Percentiles rank a stretch among this genome's conserved stretches.
Conservation (phyloP, 345 rosid species). For the Eutrema japonicum region DNA sequence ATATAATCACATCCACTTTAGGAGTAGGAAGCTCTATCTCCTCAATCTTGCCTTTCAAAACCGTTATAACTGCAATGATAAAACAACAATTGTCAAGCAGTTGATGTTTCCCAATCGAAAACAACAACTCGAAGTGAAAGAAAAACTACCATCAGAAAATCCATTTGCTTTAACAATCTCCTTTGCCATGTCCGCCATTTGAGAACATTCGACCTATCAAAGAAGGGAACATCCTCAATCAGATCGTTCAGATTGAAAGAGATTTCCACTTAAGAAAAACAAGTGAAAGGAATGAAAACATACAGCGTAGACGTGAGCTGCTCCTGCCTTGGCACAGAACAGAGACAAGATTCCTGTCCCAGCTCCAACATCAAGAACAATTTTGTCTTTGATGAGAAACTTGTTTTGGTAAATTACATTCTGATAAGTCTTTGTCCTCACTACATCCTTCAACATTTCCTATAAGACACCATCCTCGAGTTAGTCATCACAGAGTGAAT, state of each 20-base stretch:
- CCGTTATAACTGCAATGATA: conserved; percentile 70
- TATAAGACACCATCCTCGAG: conserved; percentile 42
- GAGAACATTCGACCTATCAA: conserved; percentile 86
- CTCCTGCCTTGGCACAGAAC: conserved; percentile 98
- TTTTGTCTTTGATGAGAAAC: conserved; percentile 85
- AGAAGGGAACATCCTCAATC: conserved; percentile 5
- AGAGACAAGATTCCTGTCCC: conserved; percentile 97
- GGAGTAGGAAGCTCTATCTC: conserved; percentile 87
- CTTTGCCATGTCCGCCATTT: conserved; percentile 94
- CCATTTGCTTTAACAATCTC: conserved; percentile 90
- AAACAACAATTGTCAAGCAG: neutral
- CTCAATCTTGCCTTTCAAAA: conserved; percentile 96
- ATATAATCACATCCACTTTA: conserved; percentile 94
- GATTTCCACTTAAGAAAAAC: neutral
- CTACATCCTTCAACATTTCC: conserved; percentile 98
- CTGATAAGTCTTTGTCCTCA: conserved; percentile 96
- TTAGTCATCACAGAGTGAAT: neutral
- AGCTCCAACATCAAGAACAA: conserved; percentile 98
- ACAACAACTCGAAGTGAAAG: neutral
- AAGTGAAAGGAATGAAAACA: conserved; percentile 26
- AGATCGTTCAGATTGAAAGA: neutral
- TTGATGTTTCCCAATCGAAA: conserved; percentile 2
- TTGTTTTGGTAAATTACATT: conserved; percentile 91
- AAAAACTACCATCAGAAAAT: conserved; percentile 66
- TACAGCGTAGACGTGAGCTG: conserved; percentile 92